Percentiles rank a stretch among this genome's conserved stretches.
Evolutionary conservation across 139 green algal species (phyloP).

Genomic region (Chlorella sp.): DNA sequence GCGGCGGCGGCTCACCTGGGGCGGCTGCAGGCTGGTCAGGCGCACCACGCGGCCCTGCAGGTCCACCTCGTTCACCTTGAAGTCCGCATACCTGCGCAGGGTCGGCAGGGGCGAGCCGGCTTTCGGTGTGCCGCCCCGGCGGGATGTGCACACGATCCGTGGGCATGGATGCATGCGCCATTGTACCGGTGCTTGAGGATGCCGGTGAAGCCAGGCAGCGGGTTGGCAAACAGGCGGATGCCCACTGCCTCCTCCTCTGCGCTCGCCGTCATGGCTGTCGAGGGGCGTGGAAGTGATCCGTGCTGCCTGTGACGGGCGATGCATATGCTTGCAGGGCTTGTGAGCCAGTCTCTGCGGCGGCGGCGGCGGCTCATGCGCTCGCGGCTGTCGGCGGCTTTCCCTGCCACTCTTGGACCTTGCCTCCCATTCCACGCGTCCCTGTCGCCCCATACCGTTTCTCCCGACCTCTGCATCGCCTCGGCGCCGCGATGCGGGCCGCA

Average conservation of each 20-base stretch:
- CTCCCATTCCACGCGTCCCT: no score
- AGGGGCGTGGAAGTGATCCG: neutral
- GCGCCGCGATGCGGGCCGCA: neutral
- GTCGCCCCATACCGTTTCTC: no score
- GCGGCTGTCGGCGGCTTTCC: neutral
- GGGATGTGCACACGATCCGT: no score
- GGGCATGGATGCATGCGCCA: no score
- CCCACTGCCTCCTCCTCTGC: conserved; percentile 40
- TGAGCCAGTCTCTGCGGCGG: neutral
- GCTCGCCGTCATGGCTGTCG: neutral
- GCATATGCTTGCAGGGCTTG: neutral
- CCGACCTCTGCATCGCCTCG: no score
- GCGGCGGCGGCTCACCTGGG: neutral
- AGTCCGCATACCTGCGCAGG: conserved; percentile 78
- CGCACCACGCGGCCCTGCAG: conserved; percentile 57
- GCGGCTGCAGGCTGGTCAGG: conserved; percentile 47
- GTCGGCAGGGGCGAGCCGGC: neutral
- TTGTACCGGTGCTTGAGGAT: conserved; percentile 77
- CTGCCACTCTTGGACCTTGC: neutral
- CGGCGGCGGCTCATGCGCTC: neutral
- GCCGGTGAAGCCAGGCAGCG: conserved; percentile 60
- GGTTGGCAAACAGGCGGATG: conserved; percentile 38
- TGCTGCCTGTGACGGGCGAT: neutral
- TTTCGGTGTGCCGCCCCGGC: no score
- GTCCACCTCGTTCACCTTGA: conserved; percentile 85